Percentiles rank a stretch among this genome's conserved stretches.
Conservation (phyloP, 2,329 filamentous ascomycete genomes). For the Penicillium sp. region DNA sequence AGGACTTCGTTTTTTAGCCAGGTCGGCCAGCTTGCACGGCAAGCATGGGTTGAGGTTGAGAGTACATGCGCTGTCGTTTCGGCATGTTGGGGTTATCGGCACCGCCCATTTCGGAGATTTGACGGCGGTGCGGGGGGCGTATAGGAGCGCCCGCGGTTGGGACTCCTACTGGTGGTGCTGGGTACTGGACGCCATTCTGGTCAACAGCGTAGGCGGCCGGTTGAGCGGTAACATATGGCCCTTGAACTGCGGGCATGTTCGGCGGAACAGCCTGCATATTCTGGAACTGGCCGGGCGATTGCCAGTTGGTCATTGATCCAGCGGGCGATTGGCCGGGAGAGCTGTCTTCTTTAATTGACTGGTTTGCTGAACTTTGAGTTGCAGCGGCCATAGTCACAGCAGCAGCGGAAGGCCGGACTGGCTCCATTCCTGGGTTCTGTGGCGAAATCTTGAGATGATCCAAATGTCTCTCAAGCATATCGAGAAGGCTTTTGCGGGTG, state of each 20-base stretch:
- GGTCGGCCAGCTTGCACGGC: slow-evolving; percentile 49
- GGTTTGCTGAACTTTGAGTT: slow-evolving; percentile 50
- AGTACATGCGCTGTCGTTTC: slow-evolving; percentile 60
- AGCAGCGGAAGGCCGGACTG: slow-evolving; percentile 36
- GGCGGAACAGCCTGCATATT: slow-evolving; percentile 56
- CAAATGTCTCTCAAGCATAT: slow-evolving; percentile 84
- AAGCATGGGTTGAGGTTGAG: slow-evolving; percentile 44
- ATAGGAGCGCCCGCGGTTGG: slow-evolving; percentile 27
- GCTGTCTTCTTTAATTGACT: slow-evolving; percentile 61
- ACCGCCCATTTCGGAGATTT: slow-evolving; percentile 60
- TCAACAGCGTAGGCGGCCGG: slow-evolving; percentile 38
- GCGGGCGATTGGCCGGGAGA: slow-evolving; percentile 62
- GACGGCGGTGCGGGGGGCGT: slow-evolving; percentile 50
- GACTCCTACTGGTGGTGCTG: slow-evolving; percentile 34
- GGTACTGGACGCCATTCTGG: slow-evolving; percentile 40
- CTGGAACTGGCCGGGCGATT: slow-evolving; percentile 58
- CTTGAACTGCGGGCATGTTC: slow-evolving; percentile 42
- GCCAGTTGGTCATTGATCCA: slow-evolving; percentile 59
- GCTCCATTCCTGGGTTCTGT: slow-evolving; percentile 50
- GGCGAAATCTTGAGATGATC: slow-evolving; percentile 72
- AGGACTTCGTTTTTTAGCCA: slow-evolving; percentile 21
- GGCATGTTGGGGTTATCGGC: slow-evolving; percentile 51
- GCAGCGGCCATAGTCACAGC: slow-evolving; percentile 42
- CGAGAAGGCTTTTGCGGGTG: slow-evolving; percentile 79
- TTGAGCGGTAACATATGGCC: slow-evolving; percentile 41